Evolutionary conservation across 257 asterid species (phyloP), one percentile per base, ranked within the genome.

Genomic region (Nicotiana knightiana): DNA sequence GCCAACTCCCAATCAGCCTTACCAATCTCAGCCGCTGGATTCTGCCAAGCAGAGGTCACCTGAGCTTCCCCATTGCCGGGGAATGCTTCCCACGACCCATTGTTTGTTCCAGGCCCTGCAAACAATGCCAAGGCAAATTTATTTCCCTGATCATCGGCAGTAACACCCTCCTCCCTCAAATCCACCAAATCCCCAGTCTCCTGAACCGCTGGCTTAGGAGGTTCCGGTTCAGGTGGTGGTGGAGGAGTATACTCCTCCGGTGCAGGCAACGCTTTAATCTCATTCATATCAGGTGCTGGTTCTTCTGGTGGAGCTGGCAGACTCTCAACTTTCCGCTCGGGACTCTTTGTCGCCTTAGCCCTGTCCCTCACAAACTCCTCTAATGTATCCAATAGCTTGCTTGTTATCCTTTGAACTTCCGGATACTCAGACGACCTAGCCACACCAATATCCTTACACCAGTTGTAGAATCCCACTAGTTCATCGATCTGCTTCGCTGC

Each of bases 1-100:
- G 98, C 95, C 89, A 93, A 79, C 81, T 92, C 97, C 98, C 98
- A 93, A 80, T 93, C 98, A 24, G 97, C 97, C 83, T 92, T 93
- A 5, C 97, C 97, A 4, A 82, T 43, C 89, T 92, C 97, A 0
- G 93, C 95, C 21, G 98, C 98, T 2, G 97, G 98, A 85, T 92
- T 93, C 87, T 93, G 97, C 97, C 97, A 93, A 46, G 97, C 97
- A 0, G 97, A 92, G 64, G 94, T 92, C 86, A 93, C 91, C 76
- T 87, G 92, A 5, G 85, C 62, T 57, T 80, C 89, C 18, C 93
- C 94, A 46, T 88, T 89, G 3, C 90, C 81, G 0, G 92, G 88
- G 83, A 94, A 94, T 32, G 98, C 92, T 81, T 94, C 97, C 98
- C 98, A 94, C 7, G 94, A 89, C n/a, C 91, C 91, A 37, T 79